These are phyloP conservation scores for Phytophthora capsici DNA, from an alignment of 352 stramenopile species.

Conservation along the genomic window DNA sequence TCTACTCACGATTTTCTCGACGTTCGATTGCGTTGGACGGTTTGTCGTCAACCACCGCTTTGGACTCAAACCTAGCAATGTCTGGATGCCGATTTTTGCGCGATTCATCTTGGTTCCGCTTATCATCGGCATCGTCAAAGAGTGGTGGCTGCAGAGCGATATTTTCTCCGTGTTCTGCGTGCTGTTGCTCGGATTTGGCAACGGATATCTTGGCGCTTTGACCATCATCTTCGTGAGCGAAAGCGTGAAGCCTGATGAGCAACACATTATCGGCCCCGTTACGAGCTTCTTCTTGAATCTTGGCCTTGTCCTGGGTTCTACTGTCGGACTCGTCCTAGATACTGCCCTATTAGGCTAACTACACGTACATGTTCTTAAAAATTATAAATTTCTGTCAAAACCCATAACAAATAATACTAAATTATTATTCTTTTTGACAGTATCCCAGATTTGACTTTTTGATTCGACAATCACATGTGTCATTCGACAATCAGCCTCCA, in stretches of 20 bases:
- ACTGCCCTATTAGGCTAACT: slow-evolving; percentile 49
- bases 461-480: background rate
- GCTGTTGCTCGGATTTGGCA: slow-evolving; percentile 65
- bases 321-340: slow-evolving; percentile 64
- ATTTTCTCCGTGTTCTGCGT: slow-evolving; percentile 72
- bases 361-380: too few relatives aligned
- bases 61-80: slow-evolving; percentile 57
- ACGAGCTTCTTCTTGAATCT: slow-evolving; percentile 88
- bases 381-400: background rate
- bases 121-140: slow-evolving; percentile 68
- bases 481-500: slow-evolving; percentile 5
- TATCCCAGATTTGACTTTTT: background rate
- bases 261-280: slow-evolving; percentile 67
- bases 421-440: background rate
- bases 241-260: slow-evolving; percentile 66
- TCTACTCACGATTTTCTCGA: slow-evolving; percentile 75
- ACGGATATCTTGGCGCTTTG: slow-evolving; percentile 78
- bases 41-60: slow-evolving; percentile 70
- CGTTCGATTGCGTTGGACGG: slow-evolving; percentile 66
- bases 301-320: slow-evolving; percentile 75
- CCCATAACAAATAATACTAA: background rate
- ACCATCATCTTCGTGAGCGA: slow-evolving; percentile 83
- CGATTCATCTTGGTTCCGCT: slow-evolving; percentile 66
- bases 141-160: slow-evolving; percentile 67
- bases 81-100: slow-evolving; percentile 60